phyloP scores from a whole-genome alignment of 257 asterid genomes.

The Fraxinus excelsior region DNA sequence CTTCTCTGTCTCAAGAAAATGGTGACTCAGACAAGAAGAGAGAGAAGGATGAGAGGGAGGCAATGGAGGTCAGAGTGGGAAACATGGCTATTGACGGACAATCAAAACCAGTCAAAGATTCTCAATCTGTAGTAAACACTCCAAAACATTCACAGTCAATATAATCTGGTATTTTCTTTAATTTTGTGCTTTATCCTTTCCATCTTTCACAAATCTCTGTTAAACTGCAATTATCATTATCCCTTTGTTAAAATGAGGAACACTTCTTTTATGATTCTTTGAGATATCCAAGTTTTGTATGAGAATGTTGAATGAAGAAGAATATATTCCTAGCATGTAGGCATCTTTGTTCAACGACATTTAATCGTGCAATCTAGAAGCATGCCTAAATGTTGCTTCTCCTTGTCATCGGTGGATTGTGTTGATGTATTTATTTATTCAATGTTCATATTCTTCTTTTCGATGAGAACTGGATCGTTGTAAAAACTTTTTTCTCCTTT shows the following conservation, averaged over 20 bases:
- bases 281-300: conserved; percentile 12
- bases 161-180: conserved; percentile 21
- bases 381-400: not conserved
- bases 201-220: conserved; percentile 11
- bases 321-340: conserved; percentile 12
- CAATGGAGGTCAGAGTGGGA: conserved; percentile 84
- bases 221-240: conserved; percentile 16
- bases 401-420: not conserved
- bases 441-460: not conserved
- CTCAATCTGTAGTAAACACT: conserved; percentile 39
- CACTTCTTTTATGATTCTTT: conserved; percentile 7
- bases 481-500: not conserved
- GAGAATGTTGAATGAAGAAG: conserved; percentile 15
- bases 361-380: conserved; percentile 1
- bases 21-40: conserved; percentile 39
- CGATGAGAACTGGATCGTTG: not conserved
- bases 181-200: not conserved
- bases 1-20: conserved; percentile 49
- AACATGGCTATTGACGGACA: conserved; percentile 61
- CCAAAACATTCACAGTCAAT: conserved; percentile 30
- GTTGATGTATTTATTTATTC: not conserved
- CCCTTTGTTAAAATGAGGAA: conserved; percentile 18
- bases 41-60: conserved; percentile 81
- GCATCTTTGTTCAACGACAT: not conserved
- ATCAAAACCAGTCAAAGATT: conserved; percentile 43